Base-by-base conservation (phyloP, 495 filamentous ascomycete genomes). In the Neurospora tetrasperma region DNA sequence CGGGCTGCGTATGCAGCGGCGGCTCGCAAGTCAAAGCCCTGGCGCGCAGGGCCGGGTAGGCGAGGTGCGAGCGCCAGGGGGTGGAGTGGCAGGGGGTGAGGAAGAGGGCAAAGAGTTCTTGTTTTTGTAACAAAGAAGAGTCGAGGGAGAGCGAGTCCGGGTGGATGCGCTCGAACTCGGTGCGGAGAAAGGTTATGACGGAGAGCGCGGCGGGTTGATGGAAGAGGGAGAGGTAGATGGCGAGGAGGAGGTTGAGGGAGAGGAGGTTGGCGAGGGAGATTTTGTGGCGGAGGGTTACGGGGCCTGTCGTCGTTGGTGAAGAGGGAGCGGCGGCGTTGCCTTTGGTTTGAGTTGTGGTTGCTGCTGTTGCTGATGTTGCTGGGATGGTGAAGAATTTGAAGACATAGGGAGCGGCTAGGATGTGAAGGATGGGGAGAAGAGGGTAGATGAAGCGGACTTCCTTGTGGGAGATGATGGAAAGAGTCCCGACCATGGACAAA, bases 371-470 rank as follows among this genome's bases (percentile, higher is more conserved):
- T 41, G 73, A 73, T 70, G 75, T 59, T 72, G 75, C 38, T 41
- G 73, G 74, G 42, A n/a, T 81, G 43, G 85, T 85, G 77, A 94
- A 94, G 82, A 91, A 94, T 38, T 85, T 82, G 4, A 88, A 83
- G 27, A 93, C 81, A 23, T 90, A 86, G 3, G 88, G 86, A 0
- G 93, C 92, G 6, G 91, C 87, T 62, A 98, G 85, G 74, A 96
- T 84, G 79, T 97, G 94, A 16, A 99, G 85, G 20, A 91, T 85
- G 5, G 96, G 96, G 1, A 99, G 86, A 46, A 98, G 87, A 6
- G 96, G 96, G 78, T 97, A 97, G 75, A 98, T 92, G 83, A 99
- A 99, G 75, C 96, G 93, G 74, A 97, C 92, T 88, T 99, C 96
- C 82, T 99, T 99, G 83, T 99, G 96, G 38, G 95, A 89, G 72